Conservation (phyloP, 1,284 basidiomycete genomes). For the Stygiomarasmius scandens region DNA sequence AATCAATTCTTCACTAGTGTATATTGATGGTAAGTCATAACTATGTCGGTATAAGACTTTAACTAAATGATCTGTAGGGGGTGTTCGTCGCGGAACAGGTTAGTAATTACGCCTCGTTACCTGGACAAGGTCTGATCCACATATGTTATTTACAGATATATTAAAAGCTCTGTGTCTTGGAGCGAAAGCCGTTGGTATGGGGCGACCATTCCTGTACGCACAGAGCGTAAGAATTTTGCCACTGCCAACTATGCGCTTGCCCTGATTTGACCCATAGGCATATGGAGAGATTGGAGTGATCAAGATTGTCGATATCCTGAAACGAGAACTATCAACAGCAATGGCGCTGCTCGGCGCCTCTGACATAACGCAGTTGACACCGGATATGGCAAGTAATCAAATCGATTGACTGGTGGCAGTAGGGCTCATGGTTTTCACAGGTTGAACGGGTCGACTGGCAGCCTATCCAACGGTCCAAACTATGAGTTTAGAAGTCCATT, state of each 20-base stretch:
- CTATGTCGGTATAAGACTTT: not conserved
- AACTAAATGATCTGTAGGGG: constrained; percentile 44
- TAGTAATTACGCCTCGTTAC: constrained; percentile 16
- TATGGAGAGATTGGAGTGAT: constrained; percentile 84
- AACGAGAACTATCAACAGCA: constrained; percentile 79
- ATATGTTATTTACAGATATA: constrained; percentile 54
- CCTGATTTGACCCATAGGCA: constrained; percentile 47
- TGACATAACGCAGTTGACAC: constrained; percentile 68
- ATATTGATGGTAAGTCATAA: constrained; percentile 69
- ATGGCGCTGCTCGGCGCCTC: constrained; percentile 84
- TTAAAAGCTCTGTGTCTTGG: constrained; percentile 91
- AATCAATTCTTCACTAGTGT: constrained; percentile 41
- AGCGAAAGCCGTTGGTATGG: constrained; percentile 87
- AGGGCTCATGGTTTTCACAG: constrained; percentile 34
- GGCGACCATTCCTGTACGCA: constrained; percentile 88
- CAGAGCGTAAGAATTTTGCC: constrained; percentile 68
- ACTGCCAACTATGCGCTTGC: constrained; percentile 6
- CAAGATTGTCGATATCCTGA: constrained; percentile 72
- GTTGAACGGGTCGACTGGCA: constrained; percentile 73
- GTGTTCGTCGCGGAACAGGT: constrained; percentile 83
- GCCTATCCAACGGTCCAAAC: constrained; percentile 41
- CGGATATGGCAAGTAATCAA: constrained; percentile 67
- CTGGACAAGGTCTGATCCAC: not conserved
- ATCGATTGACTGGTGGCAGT: not conserved
- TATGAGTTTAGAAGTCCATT: constrained; percentile 30